These are phyloP conservation scores for Phaeosphaeriaceae sp. DNA, from an alignment of 2,329 filamentous ascomycete species.

Conservation along the genomic window DNA sequence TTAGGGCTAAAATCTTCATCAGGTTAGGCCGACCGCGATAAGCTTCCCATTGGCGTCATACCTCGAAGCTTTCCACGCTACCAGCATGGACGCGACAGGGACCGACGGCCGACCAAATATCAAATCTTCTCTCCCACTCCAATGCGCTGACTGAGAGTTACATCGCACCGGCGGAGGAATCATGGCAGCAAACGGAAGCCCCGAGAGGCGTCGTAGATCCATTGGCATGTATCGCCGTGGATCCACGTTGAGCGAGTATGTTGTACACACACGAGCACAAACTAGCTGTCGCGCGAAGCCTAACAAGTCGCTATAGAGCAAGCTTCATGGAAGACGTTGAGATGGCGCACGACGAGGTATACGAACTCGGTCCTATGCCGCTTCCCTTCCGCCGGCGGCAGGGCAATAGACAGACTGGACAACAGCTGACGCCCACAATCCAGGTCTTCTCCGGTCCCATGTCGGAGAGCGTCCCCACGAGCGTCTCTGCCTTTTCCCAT, in stretches of 20 bases:
- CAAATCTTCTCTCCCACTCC: constrained; percentile 8
- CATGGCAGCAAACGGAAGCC: constrained; percentile 44
- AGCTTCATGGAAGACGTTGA: constrained; percentile 96
- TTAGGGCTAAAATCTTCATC: not conserved
- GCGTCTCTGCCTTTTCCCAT: constrained; percentile 88
- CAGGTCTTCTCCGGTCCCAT: constrained; percentile 88
- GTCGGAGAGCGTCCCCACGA: constrained; percentile 94
- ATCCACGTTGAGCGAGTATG: constrained; percentile 66
- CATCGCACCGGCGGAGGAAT: constrained; percentile 8
- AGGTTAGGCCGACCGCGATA: not conserved
- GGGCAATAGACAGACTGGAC: constrained; percentile 25
- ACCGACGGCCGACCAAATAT: not conserved
- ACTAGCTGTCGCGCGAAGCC: constrained; percentile 11
- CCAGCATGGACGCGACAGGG: not conserved
- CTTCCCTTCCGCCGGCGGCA: constrained; percentile 16
- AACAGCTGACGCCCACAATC: constrained; percentile 46
- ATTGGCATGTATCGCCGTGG: constrained; percentile 66
- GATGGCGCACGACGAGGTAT: constrained; percentile 95
- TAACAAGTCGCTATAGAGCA: constrained; percentile 22
- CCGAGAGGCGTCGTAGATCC: constrained; percentile 43
- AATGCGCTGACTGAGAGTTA: constrained; percentile 24
- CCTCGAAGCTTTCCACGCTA: constrained; percentile 4
- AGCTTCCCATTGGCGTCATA: constrained; percentile 8
- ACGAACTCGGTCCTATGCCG: constrained; percentile 38
- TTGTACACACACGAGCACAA: constrained; percentile 4